Evolutionary conservation across 805 yeast genomes (phyloP).

Genomic region (Alloascoidea africana): DNA sequence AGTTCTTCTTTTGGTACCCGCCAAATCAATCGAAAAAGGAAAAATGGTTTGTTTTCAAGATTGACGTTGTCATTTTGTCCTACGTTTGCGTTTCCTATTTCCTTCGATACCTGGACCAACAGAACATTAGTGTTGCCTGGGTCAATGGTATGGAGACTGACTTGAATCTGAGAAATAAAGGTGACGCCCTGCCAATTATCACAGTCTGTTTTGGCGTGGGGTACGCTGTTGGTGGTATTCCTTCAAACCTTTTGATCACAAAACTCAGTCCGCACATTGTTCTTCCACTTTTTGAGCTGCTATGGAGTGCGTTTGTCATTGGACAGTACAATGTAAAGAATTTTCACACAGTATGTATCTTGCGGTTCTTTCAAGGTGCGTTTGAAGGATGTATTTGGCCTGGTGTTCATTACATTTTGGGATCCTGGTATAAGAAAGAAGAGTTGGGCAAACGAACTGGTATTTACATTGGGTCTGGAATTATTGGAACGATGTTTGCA

Average conservation of each 20-base stretch:
- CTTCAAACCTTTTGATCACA: conserved; percentile 20
- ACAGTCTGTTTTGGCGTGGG: conserved; percentile 16
- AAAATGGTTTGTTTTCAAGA: conserved; percentile 18
- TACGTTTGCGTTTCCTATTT: conserved; percentile 31
- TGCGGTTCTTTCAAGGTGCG: conserved; percentile 17
- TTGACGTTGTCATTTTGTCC: conserved; percentile 23
- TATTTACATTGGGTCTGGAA: conserved; percentile 15
- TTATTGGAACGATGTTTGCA: conserved; percentile 28
- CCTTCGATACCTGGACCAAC: conserved; percentile 27
- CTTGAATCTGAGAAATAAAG: conserved; percentile 17
- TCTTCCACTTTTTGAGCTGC: not conserved
- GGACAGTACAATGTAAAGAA: not conserved
- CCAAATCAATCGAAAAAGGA: conserved; percentile 12
- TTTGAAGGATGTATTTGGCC: conserved; percentile 17
- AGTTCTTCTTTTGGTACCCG: conserved; percentile 1
- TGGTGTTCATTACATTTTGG: conserved; percentile 16
- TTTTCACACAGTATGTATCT: conserved; percentile 5
- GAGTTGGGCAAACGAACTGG: conserved; percentile 17
- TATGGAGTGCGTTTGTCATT: not conserved
- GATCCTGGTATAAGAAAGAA: conserved; percentile 16
- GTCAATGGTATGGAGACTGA: conserved; percentile 31
- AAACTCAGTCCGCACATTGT: not conserved
- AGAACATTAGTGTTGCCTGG: conserved; percentile 28
- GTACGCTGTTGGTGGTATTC: conserved; percentile 35
- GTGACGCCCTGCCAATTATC: not conserved